phyloP scores from a whole-genome alignment of 1,284 basidiomycete species.

The Melampsora americana region DNA sequence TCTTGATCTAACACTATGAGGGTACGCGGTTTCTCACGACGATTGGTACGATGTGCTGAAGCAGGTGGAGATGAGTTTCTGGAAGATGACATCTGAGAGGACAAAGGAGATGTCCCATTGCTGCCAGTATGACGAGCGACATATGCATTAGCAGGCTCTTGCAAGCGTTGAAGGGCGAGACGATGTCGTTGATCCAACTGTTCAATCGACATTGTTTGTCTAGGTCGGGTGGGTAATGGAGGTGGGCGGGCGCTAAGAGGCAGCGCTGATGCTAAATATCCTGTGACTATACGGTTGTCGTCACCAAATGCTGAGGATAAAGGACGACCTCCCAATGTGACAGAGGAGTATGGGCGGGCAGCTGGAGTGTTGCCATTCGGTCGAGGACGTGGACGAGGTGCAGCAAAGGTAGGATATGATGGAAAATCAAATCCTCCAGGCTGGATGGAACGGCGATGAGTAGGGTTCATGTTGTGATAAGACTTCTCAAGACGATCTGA shows the following conservation, averaged over 20 bases:
- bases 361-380: not conserved
- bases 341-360: not conserved
- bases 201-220: slow-evolving; percentile 24
- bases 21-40: no score
- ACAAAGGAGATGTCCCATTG: no score
- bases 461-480: no score
- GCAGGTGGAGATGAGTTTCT: no score
- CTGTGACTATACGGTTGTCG: slow-evolving; percentile 18
- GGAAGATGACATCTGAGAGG: no score
- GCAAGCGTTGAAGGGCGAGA: slow-evolving; percentile 18
- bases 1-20: no score
- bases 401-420: not conserved
- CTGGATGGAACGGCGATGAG: no score
- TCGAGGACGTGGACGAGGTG: not conserved
- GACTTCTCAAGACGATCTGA: no score
- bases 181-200: slow-evolving; percentile 28
- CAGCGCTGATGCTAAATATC: slow-evolving; percentile 25
- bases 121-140: not conserved
- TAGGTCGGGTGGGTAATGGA: slow-evolving; percentile 6
- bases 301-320: not conserved
- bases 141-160: slow-evolving; percentile 8
- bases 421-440: not conserved
- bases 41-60: no score
- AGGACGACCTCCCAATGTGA: not conserved
- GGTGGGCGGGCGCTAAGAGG: slow-evolving; percentile 26